Evolutionary conservation across 148 eudicot species (phyloP).

Genomic region (Heliosperma pusillum): DNA sequence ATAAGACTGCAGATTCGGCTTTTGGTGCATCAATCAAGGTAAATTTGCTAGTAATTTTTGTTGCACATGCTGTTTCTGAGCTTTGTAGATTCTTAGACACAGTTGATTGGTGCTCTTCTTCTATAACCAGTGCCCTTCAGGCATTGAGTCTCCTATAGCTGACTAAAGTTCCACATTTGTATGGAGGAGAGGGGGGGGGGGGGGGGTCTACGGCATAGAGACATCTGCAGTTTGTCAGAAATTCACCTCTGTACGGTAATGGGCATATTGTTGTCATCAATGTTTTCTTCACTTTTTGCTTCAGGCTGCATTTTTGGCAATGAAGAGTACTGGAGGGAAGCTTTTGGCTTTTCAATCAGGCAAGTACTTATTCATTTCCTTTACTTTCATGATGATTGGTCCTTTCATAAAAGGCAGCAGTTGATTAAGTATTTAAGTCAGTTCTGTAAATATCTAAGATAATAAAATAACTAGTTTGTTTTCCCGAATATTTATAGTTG

Average conservation of each 20-base stretch:
- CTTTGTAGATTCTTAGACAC: not conserved
- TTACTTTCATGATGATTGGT: not conserved
- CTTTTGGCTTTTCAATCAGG: conserved; percentile 95
- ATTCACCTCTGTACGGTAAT: too few relatives aligned
- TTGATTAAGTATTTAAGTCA: not conserved
- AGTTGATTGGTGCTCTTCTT: not conserved
- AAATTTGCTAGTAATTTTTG: conserved; percentile 11
- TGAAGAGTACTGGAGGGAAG: conserved; percentile 93
- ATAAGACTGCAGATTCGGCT: conserved; percentile 85
- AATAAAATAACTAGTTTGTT: not conserved
- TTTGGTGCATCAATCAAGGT: conserved; percentile 96
- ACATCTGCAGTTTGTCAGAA: not conserved
- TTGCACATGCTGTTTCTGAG: not conserved
- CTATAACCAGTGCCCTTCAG: not conserved
- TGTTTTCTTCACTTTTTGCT: conserved; percentile 21
- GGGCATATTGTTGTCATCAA: not conserved
- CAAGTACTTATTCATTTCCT: conserved; percentile 25
- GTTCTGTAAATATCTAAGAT: not conserved
- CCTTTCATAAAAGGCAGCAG: not conserved
- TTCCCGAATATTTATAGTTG: not conserved
- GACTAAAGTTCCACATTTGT: not conserved
- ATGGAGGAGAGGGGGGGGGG: too few relatives aligned
- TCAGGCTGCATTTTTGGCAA: conserved; percentile 94
- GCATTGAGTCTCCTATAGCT: not conserved
- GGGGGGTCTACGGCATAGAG: not conserved